Evolutionary conservation across 768 basidiomycete species (phyloP).

Genomic region (Kwoniella pini): DNA sequence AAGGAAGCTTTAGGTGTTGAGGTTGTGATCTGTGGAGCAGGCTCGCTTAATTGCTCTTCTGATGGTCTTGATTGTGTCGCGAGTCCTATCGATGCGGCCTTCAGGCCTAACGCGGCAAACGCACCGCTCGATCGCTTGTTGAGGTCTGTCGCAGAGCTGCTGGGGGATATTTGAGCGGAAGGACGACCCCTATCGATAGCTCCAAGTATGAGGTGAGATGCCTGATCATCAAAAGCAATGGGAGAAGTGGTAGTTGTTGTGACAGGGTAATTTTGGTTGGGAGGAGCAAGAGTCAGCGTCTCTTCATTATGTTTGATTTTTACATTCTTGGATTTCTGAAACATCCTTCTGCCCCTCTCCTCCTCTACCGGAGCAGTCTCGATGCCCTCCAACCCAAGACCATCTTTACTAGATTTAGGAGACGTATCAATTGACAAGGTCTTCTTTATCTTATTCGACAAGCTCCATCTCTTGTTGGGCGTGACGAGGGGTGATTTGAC

Average conservation of each 20-base stretch:
- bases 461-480: slow-evolving; percentile 8
- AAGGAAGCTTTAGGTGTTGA: slow-evolving; percentile 38
- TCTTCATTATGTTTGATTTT: slow-evolving; percentile 6
- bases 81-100: slow-evolving; percentile 51
- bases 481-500: slow-evolving; percentile 1
- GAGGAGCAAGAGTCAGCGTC: slow-evolving; percentile 8
- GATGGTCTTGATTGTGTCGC: slow-evolving; percentile 60
- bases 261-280: slow-evolving; percentile 11
- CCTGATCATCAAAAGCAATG: slow-evolving; percentile 57
- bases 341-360: slow-evolving; percentile 11
- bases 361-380: slow-evolving; percentile 10
- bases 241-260: neutral
- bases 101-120: slow-evolving; percentile 54
- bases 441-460: slow-evolving; percentile 4
- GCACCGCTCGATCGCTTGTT: slow-evolving; percentile 50
- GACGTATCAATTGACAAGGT: slow-evolving; percentile 4
- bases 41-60: slow-evolving; percentile 58
- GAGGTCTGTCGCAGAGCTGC: slow-evolving; percentile 14
- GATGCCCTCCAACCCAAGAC: slow-evolving; percentile 12
- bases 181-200: slow-evolving; percentile 60
- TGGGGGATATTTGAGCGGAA: slow-evolving; percentile 22
- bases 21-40: slow-evolving; percentile 60
- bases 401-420: neutral
- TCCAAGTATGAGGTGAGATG: slow-evolving; percentile 58
- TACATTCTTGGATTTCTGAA: neutral